Conservation (phyloP, 495 filamentous ascomycete species). For the Penicillium argentinense region DNA sequence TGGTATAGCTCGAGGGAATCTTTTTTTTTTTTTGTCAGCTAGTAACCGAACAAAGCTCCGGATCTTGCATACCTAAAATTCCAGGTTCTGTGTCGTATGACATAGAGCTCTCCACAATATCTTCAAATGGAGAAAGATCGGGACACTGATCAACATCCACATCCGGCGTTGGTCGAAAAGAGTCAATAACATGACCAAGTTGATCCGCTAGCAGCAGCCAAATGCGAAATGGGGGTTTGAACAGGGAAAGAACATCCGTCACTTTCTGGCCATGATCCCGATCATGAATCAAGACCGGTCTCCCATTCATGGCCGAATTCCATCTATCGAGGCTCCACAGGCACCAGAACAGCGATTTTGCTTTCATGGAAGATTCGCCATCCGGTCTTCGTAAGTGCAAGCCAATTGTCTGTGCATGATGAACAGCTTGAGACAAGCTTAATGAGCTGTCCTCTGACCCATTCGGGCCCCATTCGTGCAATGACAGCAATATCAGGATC, state of each 20-base stretch:
- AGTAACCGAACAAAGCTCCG: neutral
- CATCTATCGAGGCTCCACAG: constrained; percentile 62
- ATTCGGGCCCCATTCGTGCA: constrained; percentile 31
- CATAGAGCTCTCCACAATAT: constrained; percentile 33
- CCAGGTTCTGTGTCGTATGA: constrained; percentile 10
- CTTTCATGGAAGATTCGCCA: constrained; percentile 20
- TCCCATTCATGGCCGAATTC: constrained; percentile 56
- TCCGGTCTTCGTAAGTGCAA: constrained; percentile 44
- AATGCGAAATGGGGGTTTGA: constrained; percentile 34
- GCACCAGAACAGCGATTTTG: constrained; percentile 57
- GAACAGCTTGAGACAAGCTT: constrained; percentile 35
- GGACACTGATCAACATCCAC: constrained; percentile 34
- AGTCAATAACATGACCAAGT: constrained; percentile 57
- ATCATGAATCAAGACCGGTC: constrained; percentile 63
- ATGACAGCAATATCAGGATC: constrained; percentile 34
- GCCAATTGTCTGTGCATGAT: constrained; percentile 61
- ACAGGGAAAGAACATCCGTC: constrained; percentile 18
- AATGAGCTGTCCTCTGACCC: constrained; percentile 37
- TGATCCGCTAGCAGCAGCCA: constrained; percentile 46
- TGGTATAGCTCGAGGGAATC: constrained; percentile 20
- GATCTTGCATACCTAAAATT: constrained; percentile 8
- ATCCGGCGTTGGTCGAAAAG: constrained; percentile 53
- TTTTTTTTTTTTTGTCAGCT: constrained; percentile 5
- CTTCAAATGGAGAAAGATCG: constrained; percentile 60
- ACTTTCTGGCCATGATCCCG: constrained; percentile 46